A percentile compares a stretch with the other conserved stretches of the same genome.
Conservation (phyloP, 2,329 filamentous ascomycete species). For the Neurospora sp. region DNA sequence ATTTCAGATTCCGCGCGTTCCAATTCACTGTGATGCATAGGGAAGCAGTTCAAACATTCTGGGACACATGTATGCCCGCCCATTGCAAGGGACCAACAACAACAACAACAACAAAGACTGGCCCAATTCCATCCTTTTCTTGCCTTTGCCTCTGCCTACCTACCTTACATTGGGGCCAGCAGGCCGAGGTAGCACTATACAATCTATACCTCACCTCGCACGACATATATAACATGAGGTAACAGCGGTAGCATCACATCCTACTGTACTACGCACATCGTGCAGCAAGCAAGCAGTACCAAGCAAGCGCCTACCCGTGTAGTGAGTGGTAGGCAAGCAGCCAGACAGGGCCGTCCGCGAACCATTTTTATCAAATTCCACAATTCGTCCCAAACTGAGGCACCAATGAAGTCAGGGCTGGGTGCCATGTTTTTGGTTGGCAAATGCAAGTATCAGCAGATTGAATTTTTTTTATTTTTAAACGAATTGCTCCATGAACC, state of each 20-base stretch:
- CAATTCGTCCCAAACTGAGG: not conserved
- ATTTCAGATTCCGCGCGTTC: not conserved
- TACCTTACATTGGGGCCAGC: not conserved
- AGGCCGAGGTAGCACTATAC: not conserved
- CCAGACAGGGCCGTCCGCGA: not conserved
- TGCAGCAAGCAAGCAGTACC: not conserved
- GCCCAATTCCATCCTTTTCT: not conserved
- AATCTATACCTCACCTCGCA: not conserved
- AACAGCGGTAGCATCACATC: not conserved
- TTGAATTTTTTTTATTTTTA: not conserved
- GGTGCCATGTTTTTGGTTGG: not conserved
- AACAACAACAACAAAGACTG: not conserved
- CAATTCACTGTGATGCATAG: not conserved
- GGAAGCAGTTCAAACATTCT: not conserved
- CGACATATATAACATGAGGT: not conserved
- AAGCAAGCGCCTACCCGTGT: not conserved
- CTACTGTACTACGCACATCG: not conserved
- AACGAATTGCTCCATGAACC: not conserved
- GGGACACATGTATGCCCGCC: not conserved
- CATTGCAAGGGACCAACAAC: not conserved
- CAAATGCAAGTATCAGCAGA: not conserved
- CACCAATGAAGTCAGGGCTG: not conserved
- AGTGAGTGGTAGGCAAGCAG: not conserved
- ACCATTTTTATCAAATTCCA: not conserved
- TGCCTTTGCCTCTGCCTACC: not conserved